Conservation (phyloP, 1,139 yeast species). For the Suhomyces yuchorum region DNA sequence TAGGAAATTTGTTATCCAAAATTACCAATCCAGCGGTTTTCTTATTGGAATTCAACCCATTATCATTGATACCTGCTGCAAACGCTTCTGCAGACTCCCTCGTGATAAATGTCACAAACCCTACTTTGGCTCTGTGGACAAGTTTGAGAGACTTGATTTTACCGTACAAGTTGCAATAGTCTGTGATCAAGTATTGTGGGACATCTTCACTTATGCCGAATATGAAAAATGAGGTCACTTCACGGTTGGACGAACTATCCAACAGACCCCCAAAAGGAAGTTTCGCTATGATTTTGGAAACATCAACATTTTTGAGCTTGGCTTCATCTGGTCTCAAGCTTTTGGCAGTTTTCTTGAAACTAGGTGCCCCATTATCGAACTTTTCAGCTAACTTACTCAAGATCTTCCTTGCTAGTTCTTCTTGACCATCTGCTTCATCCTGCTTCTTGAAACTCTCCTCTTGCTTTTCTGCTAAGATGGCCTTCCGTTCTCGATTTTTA, state of each 20-base stretch:
- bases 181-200: constrained; percentile 62
- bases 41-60: constrained; percentile 31
- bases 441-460: constrained; percentile 25
- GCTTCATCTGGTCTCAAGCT: constrained; percentile 14
- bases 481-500: constrained; percentile 46
- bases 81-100: constrained; percentile 58
- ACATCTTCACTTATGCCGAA: constrained; percentile 69
- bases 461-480: constrained; percentile 41
- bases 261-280: constrained; percentile 65
- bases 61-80: constrained; percentile 37
- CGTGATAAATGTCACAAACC: constrained; percentile 56
- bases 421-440: constrained; percentile 24
- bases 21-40: constrained; percentile 40
- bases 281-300: constrained; percentile 51
- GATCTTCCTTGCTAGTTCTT: constrained; percentile 31
- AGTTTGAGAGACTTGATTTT: constrained; percentile 51
- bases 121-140: constrained; percentile 67
- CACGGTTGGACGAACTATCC: constrained; percentile 43
- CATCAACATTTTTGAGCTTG: constrained; percentile 40
- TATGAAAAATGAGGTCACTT: constrained; percentile 60
- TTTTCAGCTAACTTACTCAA: constrained; percentile 46
- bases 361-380: constrained; percentile 25
- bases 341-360: constrained; percentile 12
- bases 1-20: constrained; percentile 42
- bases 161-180: constrained; percentile 49